A percentile compares a stretch with the other conserved stretches of the same genome.
These are phyloP conservation scores for Raffaelea ambrosiae DNA, from an alignment of 2,329 filamentous ascomycete genomes.

Conservation along the genomic window DNA sequence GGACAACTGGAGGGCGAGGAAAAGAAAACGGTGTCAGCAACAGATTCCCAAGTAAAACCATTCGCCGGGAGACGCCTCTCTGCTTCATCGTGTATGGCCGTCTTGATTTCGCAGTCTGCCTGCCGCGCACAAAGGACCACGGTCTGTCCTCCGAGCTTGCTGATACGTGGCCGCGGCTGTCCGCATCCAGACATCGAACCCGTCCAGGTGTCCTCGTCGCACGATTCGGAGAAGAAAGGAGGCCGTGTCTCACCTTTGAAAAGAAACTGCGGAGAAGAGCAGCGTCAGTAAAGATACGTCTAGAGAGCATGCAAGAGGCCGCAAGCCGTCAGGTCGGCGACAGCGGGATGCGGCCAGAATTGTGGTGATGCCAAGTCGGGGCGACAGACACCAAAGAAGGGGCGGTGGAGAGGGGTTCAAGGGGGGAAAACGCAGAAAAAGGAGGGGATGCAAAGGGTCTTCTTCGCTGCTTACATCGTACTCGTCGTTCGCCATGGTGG, in stretches of 20 bases:
- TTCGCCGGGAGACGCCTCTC: no score
- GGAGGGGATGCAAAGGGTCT: slow-evolving; percentile 1
- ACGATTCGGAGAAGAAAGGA: slow-evolving; percentile 12
- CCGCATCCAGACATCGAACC: background rate
- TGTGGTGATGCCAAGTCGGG: no score
- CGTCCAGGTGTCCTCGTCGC: slow-evolving; percentile 6
- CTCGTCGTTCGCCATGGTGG: slow-evolving; percentile 94
- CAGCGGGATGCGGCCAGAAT: no score
- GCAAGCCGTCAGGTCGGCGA: no score
- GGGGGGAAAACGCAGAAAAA: background rate
- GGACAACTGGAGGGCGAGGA: slow-evolving; percentile 59
- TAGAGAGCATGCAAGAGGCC: background rate
- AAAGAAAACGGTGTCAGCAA: slow-evolving; percentile 15
- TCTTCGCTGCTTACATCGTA: slow-evolving; percentile 75
- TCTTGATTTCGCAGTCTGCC: no score
- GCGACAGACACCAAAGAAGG: background rate
- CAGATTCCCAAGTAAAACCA: no score
- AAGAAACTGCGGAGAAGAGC: slow-evolving; percentile 61
- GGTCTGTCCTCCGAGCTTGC: no score
- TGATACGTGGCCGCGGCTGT: no score
- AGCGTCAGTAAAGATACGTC: background rate
- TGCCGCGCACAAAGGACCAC: no score
- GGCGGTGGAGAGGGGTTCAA: slow-evolving; percentile 1
- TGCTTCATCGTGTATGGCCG: no score
- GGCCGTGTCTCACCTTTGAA: slow-evolving; percentile 80